Evolutionary conservation across 169 alveolate species (phyloP).

Genomic region (Plasmodium cynomolgi): DNA sequence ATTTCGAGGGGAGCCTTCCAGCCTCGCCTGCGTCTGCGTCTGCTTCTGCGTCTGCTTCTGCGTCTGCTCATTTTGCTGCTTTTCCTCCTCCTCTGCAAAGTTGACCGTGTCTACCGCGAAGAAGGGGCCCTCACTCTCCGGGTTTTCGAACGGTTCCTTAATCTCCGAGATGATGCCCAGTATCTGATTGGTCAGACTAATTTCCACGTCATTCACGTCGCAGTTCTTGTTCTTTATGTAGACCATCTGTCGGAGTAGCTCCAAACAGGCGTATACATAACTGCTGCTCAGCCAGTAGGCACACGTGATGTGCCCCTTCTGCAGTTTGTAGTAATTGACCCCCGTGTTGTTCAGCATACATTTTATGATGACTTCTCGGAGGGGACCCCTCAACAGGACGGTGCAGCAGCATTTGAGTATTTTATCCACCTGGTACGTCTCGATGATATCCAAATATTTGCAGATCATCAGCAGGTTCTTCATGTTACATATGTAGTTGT

Average conservation of each 20-base stretch:
- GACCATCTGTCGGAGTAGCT: constrained; percentile 60
- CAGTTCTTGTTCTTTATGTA: constrained; percentile 29
- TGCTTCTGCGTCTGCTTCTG: not conserved
- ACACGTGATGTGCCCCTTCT: constrained; percentile 69
- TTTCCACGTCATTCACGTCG: constrained; percentile 38
- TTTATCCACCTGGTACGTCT: constrained; percentile 64
- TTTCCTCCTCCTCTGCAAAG: not conserved
- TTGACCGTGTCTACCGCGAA: constrained; percentile 1
- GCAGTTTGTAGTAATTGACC: constrained; percentile 64
- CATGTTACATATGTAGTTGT: constrained; percentile 60
- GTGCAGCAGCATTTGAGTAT: constrained; percentile 48
- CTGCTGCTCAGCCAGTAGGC: constrained; percentile 72
- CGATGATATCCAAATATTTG: constrained; percentile 60
- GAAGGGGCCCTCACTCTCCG: constrained; percentile 21
- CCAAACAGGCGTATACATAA: constrained; percentile 59
- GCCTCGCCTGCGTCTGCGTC: not conserved
- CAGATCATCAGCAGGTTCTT: constrained; percentile 54
- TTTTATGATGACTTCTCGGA: constrained; percentile 65
- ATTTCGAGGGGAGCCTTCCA: not conserved
- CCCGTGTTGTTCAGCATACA: constrained; percentile 66
- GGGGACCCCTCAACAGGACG: constrained; percentile 44
- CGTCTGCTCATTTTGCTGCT: not conserved
- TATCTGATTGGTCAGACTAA: constrained; percentile 44
- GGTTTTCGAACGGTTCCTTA: constrained; percentile 69
- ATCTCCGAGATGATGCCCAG: constrained; percentile 57